Evolutionary conservation across 2,329 filamentous ascomycete species (phyloP).

Genomic region (Dothiorella sarmentorum): DNA sequence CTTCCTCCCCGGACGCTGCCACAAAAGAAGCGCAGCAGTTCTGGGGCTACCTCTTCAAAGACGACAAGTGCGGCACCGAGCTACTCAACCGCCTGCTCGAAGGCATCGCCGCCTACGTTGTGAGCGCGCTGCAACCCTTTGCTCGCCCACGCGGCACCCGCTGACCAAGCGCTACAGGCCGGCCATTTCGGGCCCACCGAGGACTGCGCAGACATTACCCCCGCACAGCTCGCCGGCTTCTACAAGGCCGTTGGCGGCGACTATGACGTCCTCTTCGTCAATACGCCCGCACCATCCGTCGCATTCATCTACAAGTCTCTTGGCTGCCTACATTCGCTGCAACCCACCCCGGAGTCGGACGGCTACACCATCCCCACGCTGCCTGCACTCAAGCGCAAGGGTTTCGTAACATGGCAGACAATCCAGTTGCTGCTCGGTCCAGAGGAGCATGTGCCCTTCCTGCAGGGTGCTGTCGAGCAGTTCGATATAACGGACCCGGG

Average conservation of each 20-base stretch:
- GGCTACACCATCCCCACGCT: slow-evolving; percentile 73
- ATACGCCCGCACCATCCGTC: slow-evolving; percentile 68
- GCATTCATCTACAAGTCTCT: slow-evolving; percentile 91
- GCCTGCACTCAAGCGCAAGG: slow-evolving; percentile 76
- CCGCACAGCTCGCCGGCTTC: slow-evolving; percentile 46
- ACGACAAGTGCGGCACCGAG: slow-evolving; percentile 50
- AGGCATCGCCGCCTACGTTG: slow-evolving; percentile 47
- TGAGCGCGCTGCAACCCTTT: slow-evolving; percentile 23
- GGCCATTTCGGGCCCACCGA: slow-evolving; percentile 41
- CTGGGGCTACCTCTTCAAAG: slow-evolving; percentile 50
- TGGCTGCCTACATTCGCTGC: slow-evolving; percentile 83
- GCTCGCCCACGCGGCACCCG: background rate
- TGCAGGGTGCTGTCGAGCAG: slow-evolving; percentile 74
- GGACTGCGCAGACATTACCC: slow-evolving; percentile 47
- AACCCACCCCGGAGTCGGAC: slow-evolving; percentile 61
- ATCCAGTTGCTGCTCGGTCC: slow-evolving; percentile 85
- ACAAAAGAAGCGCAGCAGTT: slow-evolving; percentile 46
- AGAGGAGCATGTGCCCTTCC: slow-evolving; percentile 78
- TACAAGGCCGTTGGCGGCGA: slow-evolving; percentile 47
- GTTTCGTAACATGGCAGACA: slow-evolving; percentile 91
- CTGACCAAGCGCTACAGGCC: slow-evolving; percentile 30
- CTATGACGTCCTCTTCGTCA: slow-evolving; percentile 66
- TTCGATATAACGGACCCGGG: slow-evolving; percentile 74
- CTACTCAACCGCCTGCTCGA: slow-evolving; percentile 45
- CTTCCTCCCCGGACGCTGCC: slow-evolving; percentile 27